A percentile compares a stretch with the other conserved stretches of the same genome.
phyloP scores from a whole-genome alignment of 140 eudicot species.

The Senecio squalidus region DNA sequence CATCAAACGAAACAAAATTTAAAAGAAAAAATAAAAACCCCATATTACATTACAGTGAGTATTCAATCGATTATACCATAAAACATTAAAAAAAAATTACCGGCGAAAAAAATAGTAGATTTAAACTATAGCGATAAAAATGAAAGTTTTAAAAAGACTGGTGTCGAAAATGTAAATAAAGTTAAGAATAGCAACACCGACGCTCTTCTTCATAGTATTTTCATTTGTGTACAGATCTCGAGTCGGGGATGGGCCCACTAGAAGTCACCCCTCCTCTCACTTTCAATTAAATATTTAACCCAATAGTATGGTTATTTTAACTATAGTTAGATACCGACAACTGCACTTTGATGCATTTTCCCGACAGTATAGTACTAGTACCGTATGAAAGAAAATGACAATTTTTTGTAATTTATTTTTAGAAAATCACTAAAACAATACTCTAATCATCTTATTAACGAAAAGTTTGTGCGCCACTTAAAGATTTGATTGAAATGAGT shows the following conservation, averaged over 20 bases:
- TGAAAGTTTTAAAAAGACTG: not conserved
- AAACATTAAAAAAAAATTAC: not conserved
- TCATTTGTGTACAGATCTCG: slow-evolving; percentile 27
- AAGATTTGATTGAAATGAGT: not conserved
- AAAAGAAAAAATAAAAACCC: not conserved
- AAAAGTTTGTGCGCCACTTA: too few relatives aligned
- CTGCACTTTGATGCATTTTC: slow-evolving; percentile 1
- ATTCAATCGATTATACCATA: not conserved
- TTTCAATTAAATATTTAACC: slow-evolving; percentile 16
- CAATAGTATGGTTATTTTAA: slow-evolving; percentile 23
- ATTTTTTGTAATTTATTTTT: not conserved
- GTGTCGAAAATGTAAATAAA: slow-evolving; percentile 10
- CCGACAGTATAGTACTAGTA: too few relatives aligned
- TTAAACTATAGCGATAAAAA: not conserved
- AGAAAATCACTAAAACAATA: too few relatives aligned
- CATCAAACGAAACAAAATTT: not conserved
- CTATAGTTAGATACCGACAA: slow-evolving; percentile 70
- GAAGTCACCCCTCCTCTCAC: slow-evolving; percentile 9
- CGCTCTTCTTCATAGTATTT: slow-evolving; percentile 33
- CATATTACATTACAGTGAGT: not conserved
- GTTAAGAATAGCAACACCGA: slow-evolving; percentile 24
- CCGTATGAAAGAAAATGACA: not conserved
- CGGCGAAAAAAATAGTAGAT: not conserved
- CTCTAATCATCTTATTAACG: too few relatives aligned
- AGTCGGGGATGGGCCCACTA: slow-evolving; percentile 20